A percentile compares a stretch with the other conserved stretches of the same genome.
phyloP scores from a whole-genome alignment of 1,284 basidiomycete genomes.

The Marasmius fiardii region DNA sequence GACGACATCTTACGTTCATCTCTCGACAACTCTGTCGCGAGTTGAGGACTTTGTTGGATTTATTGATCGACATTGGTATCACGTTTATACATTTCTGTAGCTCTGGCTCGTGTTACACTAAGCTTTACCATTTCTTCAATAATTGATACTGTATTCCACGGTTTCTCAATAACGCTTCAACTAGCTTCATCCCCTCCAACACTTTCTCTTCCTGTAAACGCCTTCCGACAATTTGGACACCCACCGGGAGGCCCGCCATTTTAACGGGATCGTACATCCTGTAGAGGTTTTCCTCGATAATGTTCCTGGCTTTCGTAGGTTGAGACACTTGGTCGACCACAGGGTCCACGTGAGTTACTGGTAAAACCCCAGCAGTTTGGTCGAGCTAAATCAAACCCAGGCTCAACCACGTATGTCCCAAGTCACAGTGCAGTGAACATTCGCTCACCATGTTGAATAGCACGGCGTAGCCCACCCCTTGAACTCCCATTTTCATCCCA shows the following conservation, averaged over 20 bases:
- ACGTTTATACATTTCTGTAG: neutral
- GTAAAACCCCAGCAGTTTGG: conserved; percentile 55
- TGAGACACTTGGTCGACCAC: conserved; percentile 35
- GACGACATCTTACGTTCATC: neutral
- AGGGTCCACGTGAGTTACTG: conserved; percentile 51
- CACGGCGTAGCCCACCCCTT: conserved; percentile 39
- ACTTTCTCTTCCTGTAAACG: conserved; percentile 64
- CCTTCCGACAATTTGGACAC: conserved; percentile 58
- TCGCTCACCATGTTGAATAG: conserved; percentile 39
- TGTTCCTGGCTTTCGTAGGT: conserved; percentile 25
- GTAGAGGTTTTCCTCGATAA: conserved; percentile 34
- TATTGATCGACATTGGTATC: neutral
- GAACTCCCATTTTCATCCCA: conserved; percentile 38
- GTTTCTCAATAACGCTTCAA: conserved; percentile 24
- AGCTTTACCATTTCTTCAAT: conserved; percentile 1
- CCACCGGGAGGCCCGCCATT: conserved; percentile 68
- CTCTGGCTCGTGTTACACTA: neutral
- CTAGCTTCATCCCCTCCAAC: conserved; percentile 43
- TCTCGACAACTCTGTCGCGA: neutral
- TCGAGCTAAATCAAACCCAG: conserved; percentile 38
- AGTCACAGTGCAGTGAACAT: neutral
- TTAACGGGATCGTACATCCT: conserved; percentile 51
- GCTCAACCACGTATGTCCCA: neutral
- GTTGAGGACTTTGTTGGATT: neutral
- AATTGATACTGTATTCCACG: conserved; percentile 22